Evolutionary conservation across 306 rosid species (phyloP), one percentile per base, ranked within the genome.

Genomic region (Casuarina glauca): DNA sequence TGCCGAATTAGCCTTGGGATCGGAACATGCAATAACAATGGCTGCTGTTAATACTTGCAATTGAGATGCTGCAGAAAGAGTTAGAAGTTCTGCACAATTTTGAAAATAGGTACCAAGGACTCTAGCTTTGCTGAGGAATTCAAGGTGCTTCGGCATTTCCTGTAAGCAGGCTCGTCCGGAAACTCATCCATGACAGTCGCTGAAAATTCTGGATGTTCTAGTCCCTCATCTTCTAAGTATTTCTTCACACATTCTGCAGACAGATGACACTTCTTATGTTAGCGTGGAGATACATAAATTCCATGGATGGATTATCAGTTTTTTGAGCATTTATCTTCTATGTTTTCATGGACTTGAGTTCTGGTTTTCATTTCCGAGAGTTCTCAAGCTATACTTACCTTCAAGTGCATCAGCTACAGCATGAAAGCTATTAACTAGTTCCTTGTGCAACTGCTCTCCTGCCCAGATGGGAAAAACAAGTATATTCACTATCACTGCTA

Each of bases 381-480:
- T 39, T 64, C 39, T 77, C 13, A 16, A 16, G 9, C 32, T 16
- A 9, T 3, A 49, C 1, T 74, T 52, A 87, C 91, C 97, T 84
- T 92, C 84, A 51, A 92, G 93, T 13, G 95, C 87, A 79, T 87
- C 91, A 1, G 97, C 93, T 43, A 92, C 83, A 0, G 90, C 84
- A 74, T 86, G 2, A 72, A 92, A 90, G 80, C 64, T 82, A 0
- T 67, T 63, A 19, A 90, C 93, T 0, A 92, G 81, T 54, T 92
- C 86, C 46, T 71, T 78, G 39, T 90, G 95, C 1, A 92, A 82
- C 55, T 85, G 88, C 60, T 90, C 89, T 10, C 97, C 95, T 38
- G 95, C 97, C 97, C 97, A 92, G 0, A 87, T 90, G 13, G 95
- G 97, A 44, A 44, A 88, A 69, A 90, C 82, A 39, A 84, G 50